A percentile compares a stretch with the other conserved stretches of the same genome.
Evolutionary conservation across 352 stramenopile genomes (phyloP).

Genomic region (Phytophthora macrochlamydospora): DNA sequence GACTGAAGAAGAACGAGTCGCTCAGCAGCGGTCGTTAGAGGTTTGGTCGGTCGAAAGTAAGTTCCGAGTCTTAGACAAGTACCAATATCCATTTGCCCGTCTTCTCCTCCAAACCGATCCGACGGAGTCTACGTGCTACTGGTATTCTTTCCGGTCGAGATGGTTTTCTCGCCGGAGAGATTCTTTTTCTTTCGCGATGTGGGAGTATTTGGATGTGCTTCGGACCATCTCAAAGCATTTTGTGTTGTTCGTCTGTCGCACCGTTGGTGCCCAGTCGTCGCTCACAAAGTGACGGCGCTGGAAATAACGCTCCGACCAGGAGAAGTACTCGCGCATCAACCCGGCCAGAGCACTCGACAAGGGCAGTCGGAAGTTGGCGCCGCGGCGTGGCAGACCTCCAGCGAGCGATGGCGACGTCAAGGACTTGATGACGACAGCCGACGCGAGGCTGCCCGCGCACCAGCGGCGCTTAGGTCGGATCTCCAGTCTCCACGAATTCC

Average conservation of each 20-base stretch:
- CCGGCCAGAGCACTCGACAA: slow-evolving; percentile 7
- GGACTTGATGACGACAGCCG: slow-evolving; percentile 5
- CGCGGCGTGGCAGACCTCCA: background rate
- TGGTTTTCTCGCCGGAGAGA: too few relatives aligned
- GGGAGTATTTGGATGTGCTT: too few relatives aligned
- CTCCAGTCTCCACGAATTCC: slow-evolving; percentile 82
- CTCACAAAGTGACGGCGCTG: slow-evolving; percentile 22
- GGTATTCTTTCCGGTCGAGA: too few relatives aligned
- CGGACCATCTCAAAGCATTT: slow-evolving; percentile 9
- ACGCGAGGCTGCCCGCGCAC: slow-evolving; percentile 56
- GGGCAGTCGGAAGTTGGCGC: slow-evolving; percentile 6
- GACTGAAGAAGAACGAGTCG: too few relatives aligned
- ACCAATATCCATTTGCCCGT: too few relatives aligned
- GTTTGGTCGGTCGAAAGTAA: too few relatives aligned
- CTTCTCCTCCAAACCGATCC: too few relatives aligned
- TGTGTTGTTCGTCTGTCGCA: background rate
- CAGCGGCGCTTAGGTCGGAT: slow-evolving; percentile 76
- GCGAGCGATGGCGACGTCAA: slow-evolving; percentile 20
- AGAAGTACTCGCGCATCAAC: slow-evolving; percentile 13
- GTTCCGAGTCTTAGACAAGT: too few relatives aligned
- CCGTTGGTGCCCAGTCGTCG: slow-evolving; percentile 6
- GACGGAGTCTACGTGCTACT: too few relatives aligned
- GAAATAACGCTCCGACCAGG: slow-evolving; percentile 25
- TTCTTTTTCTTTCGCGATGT: slow-evolving; percentile 6
- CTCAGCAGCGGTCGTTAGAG: too few relatives aligned